phyloP scores from a whole-genome alignment of 169 alveolate species.

The Plasmodium relictum region DNA sequence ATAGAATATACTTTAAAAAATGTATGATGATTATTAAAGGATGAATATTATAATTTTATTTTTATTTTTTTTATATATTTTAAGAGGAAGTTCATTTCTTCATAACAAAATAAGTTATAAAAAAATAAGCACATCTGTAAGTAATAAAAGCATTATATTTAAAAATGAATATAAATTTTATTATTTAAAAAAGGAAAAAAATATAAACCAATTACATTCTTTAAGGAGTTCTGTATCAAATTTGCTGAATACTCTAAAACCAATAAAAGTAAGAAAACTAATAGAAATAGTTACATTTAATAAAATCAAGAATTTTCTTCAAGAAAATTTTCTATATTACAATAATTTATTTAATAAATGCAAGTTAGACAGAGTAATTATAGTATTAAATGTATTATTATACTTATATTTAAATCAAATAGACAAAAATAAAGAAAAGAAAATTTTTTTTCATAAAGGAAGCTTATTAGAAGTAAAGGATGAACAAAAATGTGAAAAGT shows the following conservation, averaged over 20 bases:
- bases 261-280: constrained; percentile 9
- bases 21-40: constrained; percentile 12
- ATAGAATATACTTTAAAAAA: too few species aligned
- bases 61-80: constrained; percentile 9
- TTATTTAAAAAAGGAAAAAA: constrained; percentile 11
- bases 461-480: constrained; percentile 49
- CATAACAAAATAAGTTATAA: constrained; percentile 28
- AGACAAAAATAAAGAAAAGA: constrained; percentile 58
- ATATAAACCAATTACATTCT: constrained; percentile 27
- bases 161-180: constrained; percentile 12
- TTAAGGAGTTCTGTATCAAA: constrained; percentile 20
- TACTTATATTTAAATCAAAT: constrained; percentile 55
- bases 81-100: constrained; percentile 51
- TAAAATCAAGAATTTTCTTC: constrained; percentile 25
- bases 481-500: constrained; percentile 69
- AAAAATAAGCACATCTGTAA: neutral
- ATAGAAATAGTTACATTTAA: constrained; percentile 11
- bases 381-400: constrained; percentile 26
- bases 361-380: constrained; percentile 64
- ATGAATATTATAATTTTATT: constrained; percentile 43
- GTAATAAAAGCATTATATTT: constrained; percentile 3
- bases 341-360: constrained; percentile 64
- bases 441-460: constrained; percentile 66
- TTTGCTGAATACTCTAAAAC: constrained; percentile 25
- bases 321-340: constrained; percentile 8